A percentile compares a stretch with the other conserved stretches of the same genome.
Evolutionary conservation across 2,329 filamentous ascomycete genomes (phyloP).

Genomic region (Ascochyta rabiei): DNA sequence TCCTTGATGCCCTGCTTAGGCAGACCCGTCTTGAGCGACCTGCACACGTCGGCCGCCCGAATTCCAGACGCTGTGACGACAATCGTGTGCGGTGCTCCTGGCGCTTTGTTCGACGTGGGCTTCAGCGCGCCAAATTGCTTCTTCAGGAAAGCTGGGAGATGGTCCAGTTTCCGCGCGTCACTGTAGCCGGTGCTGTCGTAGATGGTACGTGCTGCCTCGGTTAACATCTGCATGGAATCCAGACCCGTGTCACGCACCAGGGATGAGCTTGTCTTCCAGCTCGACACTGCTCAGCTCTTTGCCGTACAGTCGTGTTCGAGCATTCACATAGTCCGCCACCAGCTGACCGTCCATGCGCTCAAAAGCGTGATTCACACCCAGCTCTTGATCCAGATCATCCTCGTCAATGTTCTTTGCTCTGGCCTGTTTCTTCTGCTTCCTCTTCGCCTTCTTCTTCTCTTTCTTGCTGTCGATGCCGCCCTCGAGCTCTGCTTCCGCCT

Average conservation of each 20-base stretch:
- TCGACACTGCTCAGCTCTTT: conserved; percentile 83
- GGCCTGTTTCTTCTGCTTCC: conserved; percentile 63
- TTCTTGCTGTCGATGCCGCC: conserved; percentile 44
- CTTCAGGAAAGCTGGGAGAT: conserved; percentile 81
- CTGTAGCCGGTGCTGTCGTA: conserved; percentile 79
- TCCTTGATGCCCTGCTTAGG: conserved; percentile 62
- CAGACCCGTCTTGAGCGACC: conserved; percentile 71
- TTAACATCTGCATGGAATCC: conserved; percentile 14
- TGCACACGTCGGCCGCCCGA: conserved; percentile 82
- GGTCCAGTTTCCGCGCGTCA: conserved; percentile 69
- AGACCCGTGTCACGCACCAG: conserved; percentile 60
- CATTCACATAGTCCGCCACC: conserved; percentile 83
- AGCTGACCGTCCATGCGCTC: conserved; percentile 81
- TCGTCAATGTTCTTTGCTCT: conserved; percentile 69
- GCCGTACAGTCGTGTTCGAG: conserved; percentile 78
- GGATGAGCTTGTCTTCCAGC: conserved; percentile 79
- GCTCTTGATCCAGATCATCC: conserved; percentile 55
- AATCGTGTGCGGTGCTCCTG: conserved; percentile 74
- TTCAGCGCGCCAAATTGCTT: conserved; percentile 65
- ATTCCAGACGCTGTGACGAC: conserved; percentile 85
- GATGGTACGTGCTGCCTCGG: conserved; percentile 69
- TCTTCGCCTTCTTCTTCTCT: conserved; percentile 45
- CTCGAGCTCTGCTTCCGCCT: conserved; percentile 45
- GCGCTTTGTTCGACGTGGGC: conserved; percentile 66
- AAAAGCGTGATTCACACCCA: conserved; percentile 77